These are phyloP conservation scores for Aspergillus fumigatus DNA, from an alignment of 2,329 filamentous ascomycete species.

Conservation along the genomic window DNA sequence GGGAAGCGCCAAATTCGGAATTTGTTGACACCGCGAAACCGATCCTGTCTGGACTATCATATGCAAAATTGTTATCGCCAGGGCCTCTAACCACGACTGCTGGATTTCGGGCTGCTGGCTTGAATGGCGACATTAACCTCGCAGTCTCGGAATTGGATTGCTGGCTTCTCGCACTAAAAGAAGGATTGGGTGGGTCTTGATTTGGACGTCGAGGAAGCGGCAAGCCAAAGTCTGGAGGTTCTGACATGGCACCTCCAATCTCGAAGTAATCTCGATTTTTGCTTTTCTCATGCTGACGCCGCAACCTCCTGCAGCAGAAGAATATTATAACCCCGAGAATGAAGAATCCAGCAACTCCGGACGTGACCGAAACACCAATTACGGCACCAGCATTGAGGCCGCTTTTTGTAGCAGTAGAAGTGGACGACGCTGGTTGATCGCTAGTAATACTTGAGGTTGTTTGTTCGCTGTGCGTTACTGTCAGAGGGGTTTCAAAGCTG, in stretches of 20 bases:
- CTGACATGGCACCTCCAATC: slow-evolving; percentile 37
- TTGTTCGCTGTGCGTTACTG: slow-evolving; percentile 6
- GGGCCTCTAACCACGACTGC: slow-evolving; percentile 17
- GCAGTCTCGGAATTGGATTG: slow-evolving; percentile 14
- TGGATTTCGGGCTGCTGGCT: slow-evolving; percentile 14
- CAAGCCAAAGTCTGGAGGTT: slow-evolving; percentile 29
- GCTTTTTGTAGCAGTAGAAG: slow-evolving; percentile 1
- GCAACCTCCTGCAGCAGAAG: slow-evolving; percentile 27
- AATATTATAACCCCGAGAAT: slow-evolving; percentile 30
- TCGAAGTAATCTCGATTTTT: slow-evolving; percentile 31
- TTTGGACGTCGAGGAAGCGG: slow-evolving; percentile 21
- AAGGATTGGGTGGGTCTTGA: slow-evolving; percentile 9
- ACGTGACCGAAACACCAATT: slow-evolving; percentile 35
- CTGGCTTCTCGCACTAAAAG: slow-evolving; percentile 2
- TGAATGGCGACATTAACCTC: slow-evolving; percentile 16
- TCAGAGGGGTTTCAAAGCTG: slow-evolving; percentile 14
- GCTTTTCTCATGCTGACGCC: slow-evolving; percentile 17
- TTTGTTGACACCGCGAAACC: slow-evolving; percentile 27
- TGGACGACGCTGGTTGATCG: not conserved
- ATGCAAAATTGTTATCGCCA: slow-evolving; percentile 3
- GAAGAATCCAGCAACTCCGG: slow-evolving; percentile 32
- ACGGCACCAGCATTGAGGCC: slow-evolving; percentile 27
- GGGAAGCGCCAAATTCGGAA: slow-evolving; percentile 25
- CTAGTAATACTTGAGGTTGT: slow-evolving; percentile 8
- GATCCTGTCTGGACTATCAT: slow-evolving; percentile 19